phyloP scores from a whole-genome alignment of 352 stramenopile genomes.

The Phytophthora pinifolia region DNA sequence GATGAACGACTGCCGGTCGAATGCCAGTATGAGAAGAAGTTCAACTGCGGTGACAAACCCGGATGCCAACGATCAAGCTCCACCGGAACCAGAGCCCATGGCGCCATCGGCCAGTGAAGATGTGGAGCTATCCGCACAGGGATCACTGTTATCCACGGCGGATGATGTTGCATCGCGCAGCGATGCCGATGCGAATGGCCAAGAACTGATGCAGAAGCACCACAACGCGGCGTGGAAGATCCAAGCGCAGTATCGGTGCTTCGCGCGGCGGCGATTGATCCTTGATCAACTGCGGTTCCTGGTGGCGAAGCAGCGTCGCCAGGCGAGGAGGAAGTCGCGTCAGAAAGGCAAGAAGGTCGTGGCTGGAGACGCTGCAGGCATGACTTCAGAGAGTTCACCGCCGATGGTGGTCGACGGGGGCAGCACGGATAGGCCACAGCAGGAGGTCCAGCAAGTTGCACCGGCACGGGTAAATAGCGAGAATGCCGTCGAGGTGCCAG shows the following conservation, averaged over 20 bases:
- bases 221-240: slow-evolving; percentile 21
- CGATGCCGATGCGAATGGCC: background rate
- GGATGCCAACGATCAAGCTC: background rate
- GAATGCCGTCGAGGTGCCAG: slow-evolving; percentile 1
- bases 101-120: background rate
- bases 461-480: background rate
- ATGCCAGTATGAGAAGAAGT: slow-evolving; percentile 1
- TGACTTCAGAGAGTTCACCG: background rate
- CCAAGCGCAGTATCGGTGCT: slow-evolving; percentile 44
- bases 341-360: slow-evolving; percentile 12
- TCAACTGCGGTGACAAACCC: slow-evolving; percentile 1
- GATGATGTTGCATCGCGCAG: background rate
- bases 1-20: slow-evolving; percentile 9
- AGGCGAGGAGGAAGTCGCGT: slow-evolving; percentile 28
- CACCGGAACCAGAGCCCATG: background rate
- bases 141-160: background rate
- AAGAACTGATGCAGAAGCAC: background rate
- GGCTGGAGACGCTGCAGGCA: background rate
- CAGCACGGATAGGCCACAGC: background rate
- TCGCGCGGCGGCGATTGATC: slow-evolving; percentile 31
- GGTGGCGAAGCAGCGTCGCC: slow-evolving; percentile 34
- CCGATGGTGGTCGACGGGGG: background rate
- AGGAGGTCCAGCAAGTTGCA: slow-evolving; percentile 14
- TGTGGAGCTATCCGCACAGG: background rate
- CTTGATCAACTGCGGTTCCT: slow-evolving; percentile 43